A percentile compares a stretch with the other conserved stretches of the same genome.
These are phyloP conservation scores for Pichia sp. DNA, from an alignment of 1,139 yeast genomes.

Conservation along the genomic window DNA sequence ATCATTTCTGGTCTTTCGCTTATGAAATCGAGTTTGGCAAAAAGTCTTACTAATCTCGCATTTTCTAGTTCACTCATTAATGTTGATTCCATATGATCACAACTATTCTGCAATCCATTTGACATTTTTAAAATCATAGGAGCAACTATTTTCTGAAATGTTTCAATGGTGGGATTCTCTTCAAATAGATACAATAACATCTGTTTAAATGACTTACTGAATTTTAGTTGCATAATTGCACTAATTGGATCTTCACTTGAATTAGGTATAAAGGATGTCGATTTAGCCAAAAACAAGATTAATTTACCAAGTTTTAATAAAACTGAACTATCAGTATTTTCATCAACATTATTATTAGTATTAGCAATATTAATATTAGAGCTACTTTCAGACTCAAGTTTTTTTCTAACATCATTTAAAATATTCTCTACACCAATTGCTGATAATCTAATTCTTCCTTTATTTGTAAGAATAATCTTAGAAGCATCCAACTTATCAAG, in stretches of 20 bases:
- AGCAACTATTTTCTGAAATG: conserved; percentile 31
- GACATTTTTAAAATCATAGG: conserved; percentile 39
- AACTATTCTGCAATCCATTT: conserved; percentile 50
- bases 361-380: not conserved
- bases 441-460: conserved; percentile 64
- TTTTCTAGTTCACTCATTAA: conserved; percentile 77
- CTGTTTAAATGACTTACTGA: conserved; percentile 31
- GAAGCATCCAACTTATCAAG: conserved; percentile 58
- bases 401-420: conserved; percentile 31
- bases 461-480: conserved; percentile 66
- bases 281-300: conserved; percentile 48
- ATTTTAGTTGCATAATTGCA: conserved; percentile 25
- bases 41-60: conserved; percentile 74
- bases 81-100: conserved; percentile 63
- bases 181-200: conserved; percentile 32
- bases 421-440: conserved; percentile 72
- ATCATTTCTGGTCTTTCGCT: conserved; percentile 67
- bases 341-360: conserved; percentile 19
- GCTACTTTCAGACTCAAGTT: conserved; percentile 8
- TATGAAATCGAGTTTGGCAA: conserved; percentile 75
- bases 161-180: conserved; percentile 21
- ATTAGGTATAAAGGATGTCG: conserved; percentile 34
- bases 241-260: conserved; percentile 21
- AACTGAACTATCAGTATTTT: conserved; percentile 40
- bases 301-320: conserved; percentile 50